Base-by-base conservation (phyloP, 768 basidiomycete species). In the Lactifluus hygrophoroides region DNA sequence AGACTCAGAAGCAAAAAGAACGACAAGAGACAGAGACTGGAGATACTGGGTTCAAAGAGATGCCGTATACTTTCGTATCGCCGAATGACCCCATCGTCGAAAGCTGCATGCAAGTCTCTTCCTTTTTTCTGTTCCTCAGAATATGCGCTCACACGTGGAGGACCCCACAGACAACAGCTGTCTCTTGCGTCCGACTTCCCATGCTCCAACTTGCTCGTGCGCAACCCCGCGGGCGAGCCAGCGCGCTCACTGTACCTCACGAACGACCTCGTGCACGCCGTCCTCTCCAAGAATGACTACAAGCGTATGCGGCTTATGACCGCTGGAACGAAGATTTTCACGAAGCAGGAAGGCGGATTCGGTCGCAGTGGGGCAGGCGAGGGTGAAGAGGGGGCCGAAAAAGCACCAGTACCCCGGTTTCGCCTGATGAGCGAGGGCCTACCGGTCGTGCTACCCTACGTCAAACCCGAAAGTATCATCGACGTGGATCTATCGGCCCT, bases 241-340 rank as follows among this genome's bases (percentile, higher is more conserved):
- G 81, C 82, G 28, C 85, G 93, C 40, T 87, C 88, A 8, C 76
- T 98, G 47, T 98, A 97, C 76, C 76, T 98, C 58, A 84, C 86
- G 56, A 96, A 94, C 67, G 81, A 85, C 65, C 74, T 89, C 65
- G 87, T 95, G 68, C 91, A 89, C 71, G 72, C 76, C n/a, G 76
- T 98, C 60, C 79, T 97, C 56, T 67, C 76, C 52, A 74, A 85
- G 68, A 99, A 98, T 69, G 85, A 91, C 68, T 94, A 86, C 69
- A 80, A 81, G 28, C 84, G 86, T 27, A 78, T 97, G 55, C 84
- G 96, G 1, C 82, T 99, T 52, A 85, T 94, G 66, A 84, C 89
- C 14, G 88, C 90, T n/a, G 96, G 96, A 19, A 93, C 94, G 40
- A 95, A 96, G 70, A 84, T 93, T 13, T 88, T 98, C 71, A 81